Evolutionary conservation across 352 stramenopile genomes (phyloP).

Genomic region (Phytophthora boehmeriae): DNA sequence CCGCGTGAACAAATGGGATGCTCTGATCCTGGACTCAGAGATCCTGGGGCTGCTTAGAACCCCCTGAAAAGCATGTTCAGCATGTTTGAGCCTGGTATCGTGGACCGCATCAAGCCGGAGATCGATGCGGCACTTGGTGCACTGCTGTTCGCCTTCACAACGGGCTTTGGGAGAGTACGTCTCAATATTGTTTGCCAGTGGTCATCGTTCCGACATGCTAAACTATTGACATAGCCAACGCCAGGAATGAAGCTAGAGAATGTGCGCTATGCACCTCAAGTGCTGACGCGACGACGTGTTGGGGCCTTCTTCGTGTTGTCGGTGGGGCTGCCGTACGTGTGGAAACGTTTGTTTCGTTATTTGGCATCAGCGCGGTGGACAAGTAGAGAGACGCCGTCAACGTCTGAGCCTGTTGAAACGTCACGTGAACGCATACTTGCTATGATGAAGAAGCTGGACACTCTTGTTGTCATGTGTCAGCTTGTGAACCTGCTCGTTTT

Average conservation of each 20-base stretch:
- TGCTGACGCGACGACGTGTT: slow-evolving; percentile 58
- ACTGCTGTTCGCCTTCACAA: slow-evolving; percentile 71
- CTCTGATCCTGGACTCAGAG: slow-evolving; percentile 79
- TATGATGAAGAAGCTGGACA: slow-evolving; percentile 79
- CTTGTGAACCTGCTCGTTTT: slow-evolving; percentile 79
- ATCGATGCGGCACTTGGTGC: slow-evolving; percentile 63
- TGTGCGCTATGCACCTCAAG: slow-evolving; percentile 54
- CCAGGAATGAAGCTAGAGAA: slow-evolving; percentile 89
- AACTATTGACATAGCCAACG: slow-evolving; percentile 49
- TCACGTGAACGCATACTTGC: slow-evolving; percentile 41
- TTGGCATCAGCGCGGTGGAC: slow-evolving; percentile 61
- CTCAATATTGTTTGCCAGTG: neutral
- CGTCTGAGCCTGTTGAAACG: slow-evolving; percentile 4
- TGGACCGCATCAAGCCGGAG: slow-evolving; percentile 75
- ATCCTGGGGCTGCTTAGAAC: slow-evolving; percentile 78
- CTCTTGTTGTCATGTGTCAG: slow-evolving; percentile 66
- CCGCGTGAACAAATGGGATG: slow-evolving; percentile 88
- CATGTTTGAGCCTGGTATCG: slow-evolving; percentile 70
- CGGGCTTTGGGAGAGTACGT: slow-evolving; percentile 62
- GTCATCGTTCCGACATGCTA: slow-evolving; percentile 4
- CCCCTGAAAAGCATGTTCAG: slow-evolving; percentile 83
- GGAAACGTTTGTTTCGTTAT: slow-evolving; percentile 75
- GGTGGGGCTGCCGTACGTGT: slow-evolving; percentile 72
- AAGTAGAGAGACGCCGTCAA: slow-evolving; percentile 11
- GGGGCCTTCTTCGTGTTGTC: slow-evolving; percentile 70